Base-by-base conservation (phyloP, 2,329 filamentous ascomycete genomes). In the Pyricularia pennisetigena region DNA sequence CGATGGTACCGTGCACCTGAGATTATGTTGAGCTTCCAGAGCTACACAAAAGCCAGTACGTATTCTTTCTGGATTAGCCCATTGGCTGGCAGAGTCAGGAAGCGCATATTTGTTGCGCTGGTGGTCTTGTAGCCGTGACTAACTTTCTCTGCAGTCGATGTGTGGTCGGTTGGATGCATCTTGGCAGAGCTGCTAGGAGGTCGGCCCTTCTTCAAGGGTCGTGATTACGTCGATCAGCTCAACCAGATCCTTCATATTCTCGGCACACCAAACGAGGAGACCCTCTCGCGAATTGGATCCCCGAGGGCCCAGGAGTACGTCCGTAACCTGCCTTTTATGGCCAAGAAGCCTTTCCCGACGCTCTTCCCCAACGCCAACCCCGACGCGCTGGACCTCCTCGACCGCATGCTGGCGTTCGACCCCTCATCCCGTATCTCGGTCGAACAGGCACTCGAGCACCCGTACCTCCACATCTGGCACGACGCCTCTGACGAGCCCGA, bases 1-100 rank as follows among this genome's bases (percentile, higher is more conserved):
- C 87, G 95, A 82, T 99, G 95, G 95, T 99, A 88, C 75, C 84
- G 86, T 81, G 95, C 95, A 3, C 95, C 95, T 5, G 95, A 99
- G 80, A 99, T 99, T 74, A 99, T 99, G 95, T 83, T 99, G 79
- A 97, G 93, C 83, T 99, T 99, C 87, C 94, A 98, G 81, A 97
- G 93, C 83, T 99, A 99, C 81, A 99, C 95, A 75, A 99, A 99
- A 93, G 95, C 95, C 74, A 99, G 95, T 98, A 88, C 69, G 94
- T 94, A 68, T 9, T 41, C 2, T 20, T 35, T 41, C 26, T 35
- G 23, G 7, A n/a, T 4, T 64, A 67, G 16, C 57, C 32, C 49
- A 32, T 64, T 62, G 67, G 24, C 5, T 28, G 24, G 2, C 59
- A 16, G n/a, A 29, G 26, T 23, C 12, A 62, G 14, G 59, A 14